phyloP scores from a whole-genome alignment of 2,329 filamentous ascomycete species.

The Xylaria sp. region DNA sequence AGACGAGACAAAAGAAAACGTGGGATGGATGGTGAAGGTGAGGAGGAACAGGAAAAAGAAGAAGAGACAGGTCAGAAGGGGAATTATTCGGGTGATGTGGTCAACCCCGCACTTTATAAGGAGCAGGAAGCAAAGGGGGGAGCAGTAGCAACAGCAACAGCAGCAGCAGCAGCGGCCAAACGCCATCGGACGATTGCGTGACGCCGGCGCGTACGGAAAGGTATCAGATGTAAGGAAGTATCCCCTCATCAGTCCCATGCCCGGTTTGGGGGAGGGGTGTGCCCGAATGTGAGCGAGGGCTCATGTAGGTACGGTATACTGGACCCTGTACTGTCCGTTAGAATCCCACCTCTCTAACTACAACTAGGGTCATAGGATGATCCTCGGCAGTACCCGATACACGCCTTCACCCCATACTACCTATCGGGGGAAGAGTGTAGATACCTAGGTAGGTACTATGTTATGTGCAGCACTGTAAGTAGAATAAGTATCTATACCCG shows the following conservation, averaged over 20 bases:
- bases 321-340: neutral
- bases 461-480: no score
- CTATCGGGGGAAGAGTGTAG: no score
- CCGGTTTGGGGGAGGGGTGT: slow-evolving; percentile 7
- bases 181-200: slow-evolving; percentile 22
- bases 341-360: no score
- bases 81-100: slow-evolving; percentile 6
- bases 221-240: neutral
- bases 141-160: neutral
- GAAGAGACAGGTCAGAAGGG: neutral
- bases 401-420: no score
- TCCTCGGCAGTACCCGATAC: no score
- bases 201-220: neutral
- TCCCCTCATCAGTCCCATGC: slow-evolving; percentile 5
- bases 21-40: neutral
- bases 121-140: neutral
- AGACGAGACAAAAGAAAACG: neutral
- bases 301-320: slow-evolving; percentile 1
- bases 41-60: neutral
- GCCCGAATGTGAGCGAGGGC: neutral
- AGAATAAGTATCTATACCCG: no score
- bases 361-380: no score
- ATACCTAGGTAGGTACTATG: no score
- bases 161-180: no score
- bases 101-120: slow-evolving; percentile 33